Evolutionary conservation across 169 alveolate species (phyloP).

Genomic region (Theileria orientalis): DNA sequence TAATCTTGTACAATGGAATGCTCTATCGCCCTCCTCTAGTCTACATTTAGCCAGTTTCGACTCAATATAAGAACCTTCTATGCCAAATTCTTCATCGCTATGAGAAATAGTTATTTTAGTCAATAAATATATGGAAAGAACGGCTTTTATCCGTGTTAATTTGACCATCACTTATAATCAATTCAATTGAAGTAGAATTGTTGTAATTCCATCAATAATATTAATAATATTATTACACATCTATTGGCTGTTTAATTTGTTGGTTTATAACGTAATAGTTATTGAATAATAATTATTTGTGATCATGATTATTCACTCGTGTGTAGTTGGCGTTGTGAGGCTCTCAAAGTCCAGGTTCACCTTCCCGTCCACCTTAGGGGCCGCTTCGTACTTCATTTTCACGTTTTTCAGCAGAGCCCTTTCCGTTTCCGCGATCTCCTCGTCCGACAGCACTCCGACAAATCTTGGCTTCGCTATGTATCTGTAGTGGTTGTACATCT

Average conservation of each 20-base stretch:
- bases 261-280: too few species aligned
- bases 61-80: neutral
- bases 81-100: neutral
- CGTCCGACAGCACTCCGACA: neutral
- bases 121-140: too few species aligned
- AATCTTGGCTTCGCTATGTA: neutral
- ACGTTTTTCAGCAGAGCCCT: slow-evolving; percentile 1
- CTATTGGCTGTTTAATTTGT: too few species aligned
- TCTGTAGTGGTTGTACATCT: slow-evolving; percentile 34
- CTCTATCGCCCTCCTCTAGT: neutral
- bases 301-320: too few species aligned
- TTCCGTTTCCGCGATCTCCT: slow-evolving; percentile 17
- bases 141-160: too few species aligned
- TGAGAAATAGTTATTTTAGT: too few species aligned
- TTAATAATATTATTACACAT: neutral
- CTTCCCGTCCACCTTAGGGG: slow-evolving; percentile 37
- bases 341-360: slow-evolving; percentile 1
- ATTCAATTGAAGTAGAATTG: neutral
- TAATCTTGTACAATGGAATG: neutral
- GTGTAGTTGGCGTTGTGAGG: neutral
- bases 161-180: too few species aligned
- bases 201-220: neutral
- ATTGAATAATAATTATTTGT: too few species aligned
- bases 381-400: slow-evolving; percentile 29
- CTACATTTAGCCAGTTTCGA: neutral